phyloP scores from a whole-genome alignment of 306 rosid species.

The Cicer arietinum region DNA sequence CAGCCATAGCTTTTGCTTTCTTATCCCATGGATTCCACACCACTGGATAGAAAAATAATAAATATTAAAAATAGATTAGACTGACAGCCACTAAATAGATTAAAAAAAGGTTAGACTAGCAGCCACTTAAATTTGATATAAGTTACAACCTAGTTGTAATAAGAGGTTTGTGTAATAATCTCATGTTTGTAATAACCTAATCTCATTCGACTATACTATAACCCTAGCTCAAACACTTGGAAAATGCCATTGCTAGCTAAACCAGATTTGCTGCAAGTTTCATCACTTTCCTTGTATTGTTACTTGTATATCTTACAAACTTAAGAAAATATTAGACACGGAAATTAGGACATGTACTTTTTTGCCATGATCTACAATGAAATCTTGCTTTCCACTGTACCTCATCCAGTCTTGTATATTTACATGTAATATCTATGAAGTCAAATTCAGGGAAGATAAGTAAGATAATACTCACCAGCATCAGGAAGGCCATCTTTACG shows the following conservation, averaged over 20 bases:
- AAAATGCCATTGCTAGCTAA: constrained; percentile 34
- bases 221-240: constrained; percentile 17
- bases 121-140: constrained; percentile 6
- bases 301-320: constrained; percentile 14
- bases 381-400: neutral
- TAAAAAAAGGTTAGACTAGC: neutral
- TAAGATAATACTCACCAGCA: constrained; percentile 75
- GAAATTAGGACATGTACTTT: constrained; percentile 14
- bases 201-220: neutral
- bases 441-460: constrained; percentile 28
- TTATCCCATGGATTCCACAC: constrained; percentile 99
- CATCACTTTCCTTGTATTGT: neutral
- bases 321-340: constrained; percentile 17
- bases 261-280: constrained; percentile 27
- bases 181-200: neutral
- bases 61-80: neutral
- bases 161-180: constrained; percentile 3
- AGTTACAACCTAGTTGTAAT: constrained; percentile 30
- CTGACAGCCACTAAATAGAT: constrained; percentile 9
- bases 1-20: constrained; percentile 93
- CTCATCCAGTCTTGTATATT: neutral
- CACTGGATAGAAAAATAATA: constrained; percentile 56
- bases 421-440: neutral
- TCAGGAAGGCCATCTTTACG: constrained; percentile 99
- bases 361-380: neutral